Evolutionary conservation across 2,329 filamentous ascomycete genomes (phyloP).

Genomic region (Fusarium kyushuense): DNA sequence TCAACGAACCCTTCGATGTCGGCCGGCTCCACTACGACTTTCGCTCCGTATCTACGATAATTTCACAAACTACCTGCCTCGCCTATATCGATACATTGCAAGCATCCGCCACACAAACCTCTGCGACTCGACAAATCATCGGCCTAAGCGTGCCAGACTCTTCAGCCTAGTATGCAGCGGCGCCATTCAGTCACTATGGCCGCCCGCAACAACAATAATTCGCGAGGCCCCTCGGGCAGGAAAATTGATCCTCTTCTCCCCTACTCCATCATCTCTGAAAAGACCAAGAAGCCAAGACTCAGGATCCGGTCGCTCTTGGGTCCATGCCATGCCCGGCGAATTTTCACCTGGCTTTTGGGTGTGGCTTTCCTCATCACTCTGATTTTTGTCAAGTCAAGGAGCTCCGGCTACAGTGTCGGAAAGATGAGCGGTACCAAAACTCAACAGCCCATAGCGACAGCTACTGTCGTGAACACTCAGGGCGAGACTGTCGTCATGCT

Average conservation of each 20-base stretch:
- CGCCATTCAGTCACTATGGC: slow-evolving; percentile 51
- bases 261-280: slow-evolving; percentile 50
- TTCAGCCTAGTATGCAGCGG: slow-evolving; percentile 48
- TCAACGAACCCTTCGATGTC: slow-evolving; percentile 46
- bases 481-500: slow-evolving; percentile 48
- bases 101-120: slow-evolving; percentile 14
- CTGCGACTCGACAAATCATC: slow-evolving; percentile 22
- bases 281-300: slow-evolving; percentile 53
- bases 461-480: slow-evolving; percentile 46
- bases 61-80: slow-evolving; percentile 25
- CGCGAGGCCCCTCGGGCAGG: slow-evolving; percentile 47
- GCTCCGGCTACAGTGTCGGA: slow-evolving; percentile 45
- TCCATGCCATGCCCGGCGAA: slow-evolving; percentile 64
- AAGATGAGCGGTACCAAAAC: slow-evolving; percentile 44
- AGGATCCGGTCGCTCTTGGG: slow-evolving; percentile 61
- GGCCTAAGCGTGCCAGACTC: slow-evolving; percentile 40
- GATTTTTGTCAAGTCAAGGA: slow-evolving; percentile 55
- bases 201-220: slow-evolving; percentile 54
- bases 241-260: slow-evolving; percentile 53
- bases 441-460: slow-evolving; percentile 44
- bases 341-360: slow-evolving; percentile 63
- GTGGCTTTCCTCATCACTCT: slow-evolving; percentile 57
- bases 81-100: slow-evolving; percentile 27
- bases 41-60: slow-evolving; percentile 42
- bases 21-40: slow-evolving; percentile 46